Base-by-base conservation (phyloP, 352 stramenopile species). In the Blastocystis sp. region DNA sequence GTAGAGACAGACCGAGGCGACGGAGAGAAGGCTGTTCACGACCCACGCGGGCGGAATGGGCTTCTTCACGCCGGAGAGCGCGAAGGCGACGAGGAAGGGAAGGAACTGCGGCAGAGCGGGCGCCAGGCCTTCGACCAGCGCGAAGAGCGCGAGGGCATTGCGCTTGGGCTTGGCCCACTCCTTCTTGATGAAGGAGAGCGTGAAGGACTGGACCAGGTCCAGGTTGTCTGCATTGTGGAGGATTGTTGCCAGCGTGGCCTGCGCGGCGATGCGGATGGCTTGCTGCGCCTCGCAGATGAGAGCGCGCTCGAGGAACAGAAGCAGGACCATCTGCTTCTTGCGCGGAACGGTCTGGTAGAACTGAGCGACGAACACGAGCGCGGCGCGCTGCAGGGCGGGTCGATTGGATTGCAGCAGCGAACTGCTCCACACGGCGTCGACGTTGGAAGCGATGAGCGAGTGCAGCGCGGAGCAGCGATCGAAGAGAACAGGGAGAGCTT, bases 151-250 rank as follows among this genome's bases (percentile, higher is more conserved):
- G 21, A 41, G 7, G 45, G 34, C 21, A 48, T 34, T 48, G 9
- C 21, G 3, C 4, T 34, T 45, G 7, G 5, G 21, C 28, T 41
- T 34, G 28, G 34, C 41, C 23, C 64, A 48, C 21, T 74, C 64
- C 34, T 48, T 74, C 41, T 74, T 74, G 28, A 74, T n/a, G 43
- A 74, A 74, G 17, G n/a, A 45, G 43, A 45, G 17, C 0, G 64
- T 74, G 40, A 74, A 74, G 17, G 64, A 74, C 34, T 74, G 17
- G 9, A 74, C 9, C 17, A 74, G 43, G 43, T 45, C 40, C 17
- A 52, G 64, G 21, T 34, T 52, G 45, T 11, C 2, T 10, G 23
- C 7, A 52, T 48, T 45, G 3, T 17, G 45, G 19, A 21, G 7
- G 34, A 74, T 43, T 9, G 10, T n/a, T 3, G 17, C 21, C 40